Evolutionary conservation across 164 flowering plant species (phyloP), one percentile per base, ranked within the genome.

Genomic region (Magnolia officinalis): DNA sequence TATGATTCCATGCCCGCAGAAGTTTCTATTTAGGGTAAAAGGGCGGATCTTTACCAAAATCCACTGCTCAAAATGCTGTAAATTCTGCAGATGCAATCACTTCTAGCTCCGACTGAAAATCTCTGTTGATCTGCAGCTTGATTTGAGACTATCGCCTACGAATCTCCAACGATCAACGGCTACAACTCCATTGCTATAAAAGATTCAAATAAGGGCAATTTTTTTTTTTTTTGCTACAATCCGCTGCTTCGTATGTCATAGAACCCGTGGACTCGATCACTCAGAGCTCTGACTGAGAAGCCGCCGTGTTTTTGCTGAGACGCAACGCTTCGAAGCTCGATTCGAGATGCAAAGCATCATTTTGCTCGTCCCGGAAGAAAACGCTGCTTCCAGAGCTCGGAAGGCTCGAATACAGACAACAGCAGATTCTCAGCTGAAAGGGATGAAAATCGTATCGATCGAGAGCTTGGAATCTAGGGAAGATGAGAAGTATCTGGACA

Each of bases 241-340:
- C 71, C 63, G 49, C 67, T 5, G 19, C 71, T n/a, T 52, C 9
- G 13, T 52, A 11, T 26, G 29, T 49, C 10, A 75, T 6, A 13
- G 68, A n/a, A 7, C 29, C 31, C 67, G 55, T 67, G 26, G n/a
- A 75, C 14, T 29, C 70, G 19, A 67, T 65, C 70, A 26, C 29
- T 29, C 29, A 18, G 10, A 29, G 16, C 50, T 6, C 45, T 13
- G 19, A 26, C 29, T 14, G 16, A 29, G 29, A 67, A 24, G 14
- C 49, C 1, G 10, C 45, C 70, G 16, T 11, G 19, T 55, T 55
- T 11, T 16, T 11, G 58, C 73, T n/a, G 1, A 10, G 63, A 50
- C 13, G 50, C 63, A 5, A 50, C 21, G 63, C 65, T 77, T 58
- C 73, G 18, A 55, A 73, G 67, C 80, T 52, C 69, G 20, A 75